A percentile compares a stretch with the other conserved stretches of the same genome.
Conservation (phyloP, 306 rosid species). For the Malus sieversii region DNA sequence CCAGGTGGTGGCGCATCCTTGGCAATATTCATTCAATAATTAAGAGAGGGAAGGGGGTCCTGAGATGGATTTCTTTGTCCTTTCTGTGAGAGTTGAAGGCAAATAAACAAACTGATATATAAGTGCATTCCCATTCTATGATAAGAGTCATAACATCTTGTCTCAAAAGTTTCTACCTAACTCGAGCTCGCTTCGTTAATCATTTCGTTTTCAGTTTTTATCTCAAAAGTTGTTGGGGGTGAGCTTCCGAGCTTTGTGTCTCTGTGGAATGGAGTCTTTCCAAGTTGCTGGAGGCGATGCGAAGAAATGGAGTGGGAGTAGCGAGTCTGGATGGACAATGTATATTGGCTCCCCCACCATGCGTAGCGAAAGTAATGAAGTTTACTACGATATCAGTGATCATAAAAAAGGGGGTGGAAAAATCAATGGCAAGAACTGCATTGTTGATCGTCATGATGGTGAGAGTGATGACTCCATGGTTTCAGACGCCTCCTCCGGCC, state of each 20-base stretch:
- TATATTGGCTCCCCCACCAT: conserved; percentile 46
- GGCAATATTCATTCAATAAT: conserved; percentile 53
- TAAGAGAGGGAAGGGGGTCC: conserved; percentile 1
- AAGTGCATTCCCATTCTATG: background rate
- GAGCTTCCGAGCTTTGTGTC: background rate
- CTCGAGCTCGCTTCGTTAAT: background rate
- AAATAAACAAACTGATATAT: background rate
- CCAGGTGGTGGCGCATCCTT: conserved; percentile 40
- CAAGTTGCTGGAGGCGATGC: conserved; percentile 21
- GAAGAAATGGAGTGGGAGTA: conserved; percentile 30
- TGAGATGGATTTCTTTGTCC: conserved; percentile 46
- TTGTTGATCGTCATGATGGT: conserved; percentile 7
- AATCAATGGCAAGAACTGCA: conserved; percentile 1
- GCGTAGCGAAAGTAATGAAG: background rate
- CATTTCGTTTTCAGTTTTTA: too few relatives aligned
- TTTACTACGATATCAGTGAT: background rate
- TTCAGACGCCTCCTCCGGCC: conserved; percentile 80
- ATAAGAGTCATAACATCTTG: too few relatives aligned
- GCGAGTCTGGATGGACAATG: conserved; percentile 77
- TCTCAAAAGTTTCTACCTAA: too few relatives aligned
- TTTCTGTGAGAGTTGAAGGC: background rate
- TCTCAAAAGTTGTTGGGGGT: too few relatives aligned
- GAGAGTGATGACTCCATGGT: conserved; percentile 65
- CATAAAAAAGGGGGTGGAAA: background rate
- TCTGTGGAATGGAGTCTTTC: conserved; percentile 46